These are phyloP conservation scores for Epichloe brachyelytri DNA, from an alignment of 2,329 filamentous ascomycete genomes.

Conservation along the genomic window DNA sequence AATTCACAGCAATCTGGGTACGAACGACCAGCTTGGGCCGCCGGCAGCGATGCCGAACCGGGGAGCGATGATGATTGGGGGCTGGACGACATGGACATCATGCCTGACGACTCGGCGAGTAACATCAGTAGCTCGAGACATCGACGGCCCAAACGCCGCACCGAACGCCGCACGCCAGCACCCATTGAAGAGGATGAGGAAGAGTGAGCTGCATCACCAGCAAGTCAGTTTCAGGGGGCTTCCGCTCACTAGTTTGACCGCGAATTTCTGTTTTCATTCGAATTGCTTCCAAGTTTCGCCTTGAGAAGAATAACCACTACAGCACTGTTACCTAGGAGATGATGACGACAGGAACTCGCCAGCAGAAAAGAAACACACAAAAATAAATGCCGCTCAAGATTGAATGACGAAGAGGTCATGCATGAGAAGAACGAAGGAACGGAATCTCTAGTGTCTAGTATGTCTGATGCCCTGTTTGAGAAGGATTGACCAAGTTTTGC, in stretches of 20 bases:
- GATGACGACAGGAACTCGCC: not conserved
- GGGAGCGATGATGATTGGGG: conserved; percentile 45
- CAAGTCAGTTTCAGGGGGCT: not conserved
- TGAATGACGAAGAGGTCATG: not conserved
- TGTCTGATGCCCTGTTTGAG: not conserved
- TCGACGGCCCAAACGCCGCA: conserved; percentile 52
- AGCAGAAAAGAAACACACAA: not conserved
- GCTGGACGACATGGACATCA: conserved; percentile 47
- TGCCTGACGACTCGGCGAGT: conserved; percentile 68
- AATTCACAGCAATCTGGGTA: conserved; percentile 31
- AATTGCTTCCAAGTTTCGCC: not conserved
- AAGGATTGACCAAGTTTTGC: not conserved
- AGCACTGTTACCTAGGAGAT: not conserved
- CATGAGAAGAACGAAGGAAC: not conserved
- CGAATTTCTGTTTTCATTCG: not conserved
- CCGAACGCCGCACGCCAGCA: conserved; percentile 58
- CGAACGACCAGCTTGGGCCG: conserved; percentile 27
- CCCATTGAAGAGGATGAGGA: conserved; percentile 61
- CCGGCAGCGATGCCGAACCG: conserved; percentile 32
- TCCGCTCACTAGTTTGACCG: not conserved
- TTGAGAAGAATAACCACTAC: not conserved
- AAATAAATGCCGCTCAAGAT: too few species aligned
- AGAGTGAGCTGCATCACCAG: conserved; percentile 28
- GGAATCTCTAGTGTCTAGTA: not conserved
- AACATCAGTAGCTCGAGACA: conserved; percentile 63